Evolutionary conservation across 257 asterid genomes (phyloP).

Genomic region (Scutellaria minor): DNA sequence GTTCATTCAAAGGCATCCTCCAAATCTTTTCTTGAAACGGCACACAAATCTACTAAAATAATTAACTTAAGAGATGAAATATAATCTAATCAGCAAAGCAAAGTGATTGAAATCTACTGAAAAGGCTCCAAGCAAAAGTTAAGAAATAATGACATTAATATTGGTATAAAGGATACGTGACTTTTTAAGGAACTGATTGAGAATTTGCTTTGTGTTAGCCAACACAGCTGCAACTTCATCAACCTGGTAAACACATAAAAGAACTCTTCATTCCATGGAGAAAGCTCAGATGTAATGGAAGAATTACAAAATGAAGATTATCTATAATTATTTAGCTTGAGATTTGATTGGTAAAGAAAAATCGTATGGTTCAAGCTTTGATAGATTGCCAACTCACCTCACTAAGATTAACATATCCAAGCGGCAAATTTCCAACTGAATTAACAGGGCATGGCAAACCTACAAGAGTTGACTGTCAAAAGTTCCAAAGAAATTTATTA

Average conservation of each 20-base stretch:
- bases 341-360: conserved; percentile 18
- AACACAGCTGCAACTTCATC: conserved; percentile 92
- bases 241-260: conserved; percentile 49
- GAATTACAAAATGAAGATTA: conserved; percentile 15
- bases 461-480: conserved; percentile 85
- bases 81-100: conserved; percentile 1
- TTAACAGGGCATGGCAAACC: conserved; percentile 95
- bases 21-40: background rate
- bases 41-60: conserved; percentile 17
- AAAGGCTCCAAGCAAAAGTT: conserved; percentile 15
- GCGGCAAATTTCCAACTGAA: conserved; percentile 94
- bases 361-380: conserved; percentile 28
- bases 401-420: conserved; percentile 64
- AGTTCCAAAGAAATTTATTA: conserved; percentile 38
- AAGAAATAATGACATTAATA: conserved; percentile 13
- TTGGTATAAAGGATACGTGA: conserved; percentile 72
- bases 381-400: conserved; percentile 57
- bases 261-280: conserved; percentile 26
- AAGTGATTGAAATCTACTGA: background rate
- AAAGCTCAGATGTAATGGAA: conserved; percentile 26
- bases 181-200: conserved; percentile 78
- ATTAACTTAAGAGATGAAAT: background rate
- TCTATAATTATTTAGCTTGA: background rate
- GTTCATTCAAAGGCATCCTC: conserved; percentile 17
- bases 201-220: conserved; percentile 90